These are phyloP conservation scores for Claviceps monticola DNA, from an alignment of 2,329 filamentous ascomycete genomes.

Conservation along the genomic window DNA sequence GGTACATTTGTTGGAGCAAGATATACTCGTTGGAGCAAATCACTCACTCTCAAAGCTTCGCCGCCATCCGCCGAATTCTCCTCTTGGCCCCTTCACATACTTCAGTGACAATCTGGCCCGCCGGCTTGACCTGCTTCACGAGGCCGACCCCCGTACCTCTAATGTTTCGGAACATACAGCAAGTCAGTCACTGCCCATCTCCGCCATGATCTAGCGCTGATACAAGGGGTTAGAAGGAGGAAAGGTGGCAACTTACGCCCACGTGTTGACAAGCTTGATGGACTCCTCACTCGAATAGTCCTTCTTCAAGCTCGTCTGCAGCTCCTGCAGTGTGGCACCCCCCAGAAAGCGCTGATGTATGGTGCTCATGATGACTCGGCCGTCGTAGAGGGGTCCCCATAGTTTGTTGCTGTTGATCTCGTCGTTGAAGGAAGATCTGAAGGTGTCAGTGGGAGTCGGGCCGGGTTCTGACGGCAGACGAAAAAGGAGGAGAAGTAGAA, in stretches of 20 bases:
- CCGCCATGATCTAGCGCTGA: not conserved
- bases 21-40: too few species aligned
- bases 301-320: conserved; percentile 23
- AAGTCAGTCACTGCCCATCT: not conserved
- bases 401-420: conserved; percentile 22
- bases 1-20: too few species aligned
- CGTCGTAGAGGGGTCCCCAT: conserved; percentile 31
- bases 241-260: conserved; percentile 19
- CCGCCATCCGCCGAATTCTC: conserved; percentile 18
- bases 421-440: conserved; percentile 29
- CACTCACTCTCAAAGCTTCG: not conserved
- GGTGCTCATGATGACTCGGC: conserved; percentile 25
- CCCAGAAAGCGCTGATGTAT: conserved; percentile 26
- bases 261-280: conserved; percentile 20
- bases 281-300: conserved; percentile 22
- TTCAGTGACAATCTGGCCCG: conserved; percentile 29
- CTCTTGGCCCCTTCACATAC: conserved; percentile 23
- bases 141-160: conserved; percentile 30
- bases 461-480: too few species aligned
- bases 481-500: not conserved
- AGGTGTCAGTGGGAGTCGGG: not conserved
- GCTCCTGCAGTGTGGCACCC: conserved; percentile 29
- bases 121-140: conserved; percentile 25
- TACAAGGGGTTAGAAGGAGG: not conserved
- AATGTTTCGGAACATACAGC: not conserved